Evolutionary conservation across 768 basidiomycete species (phyloP).

Genomic region (Russula sp.): DNA sequence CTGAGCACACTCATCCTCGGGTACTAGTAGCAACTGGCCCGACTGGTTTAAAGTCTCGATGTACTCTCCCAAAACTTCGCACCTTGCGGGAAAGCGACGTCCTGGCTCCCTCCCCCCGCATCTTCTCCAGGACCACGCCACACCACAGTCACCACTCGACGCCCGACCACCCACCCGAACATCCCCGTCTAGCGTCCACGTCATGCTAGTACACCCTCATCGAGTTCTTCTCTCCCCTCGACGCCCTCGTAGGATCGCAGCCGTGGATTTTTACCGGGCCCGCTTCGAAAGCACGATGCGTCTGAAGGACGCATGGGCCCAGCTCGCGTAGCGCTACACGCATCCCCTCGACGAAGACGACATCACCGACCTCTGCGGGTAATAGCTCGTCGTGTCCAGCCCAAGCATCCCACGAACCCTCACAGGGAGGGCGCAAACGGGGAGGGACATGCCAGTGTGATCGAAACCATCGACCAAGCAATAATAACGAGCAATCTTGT

Average conservation of each 20-base stretch:
- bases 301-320: slow-evolving; percentile 57
- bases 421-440: too few relatives aligned
- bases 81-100: slow-evolving; percentile 4
- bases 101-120: slow-evolving; percentile 34
- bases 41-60: slow-evolving; percentile 2
- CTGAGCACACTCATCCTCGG: not conserved
- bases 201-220: slow-evolving; percentile 40
- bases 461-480: too few relatives aligned
- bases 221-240: slow-evolving; percentile 27
- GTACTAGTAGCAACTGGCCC: not conserved
- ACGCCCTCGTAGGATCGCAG: slow-evolving; percentile 22
- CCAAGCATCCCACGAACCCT: too few relatives aligned
- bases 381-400: too few relatives aligned
- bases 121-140: slow-evolving; percentile 41
- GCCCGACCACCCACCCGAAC: slow-evolving; percentile 26
- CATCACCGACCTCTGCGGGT: slow-evolving; percentile 54
- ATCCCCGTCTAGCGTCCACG: slow-evolving; percentile 45
- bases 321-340: slow-evolving; percentile 62
- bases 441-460: too few relatives aligned
- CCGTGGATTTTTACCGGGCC: slow-evolving; percentile 45
- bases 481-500: too few relatives aligned
- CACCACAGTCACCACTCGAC: slow-evolving; percentile 26
- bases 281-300: slow-evolving; percentile 52
- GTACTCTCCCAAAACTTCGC: slow-evolving; percentile 7
- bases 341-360: slow-evolving; percentile 72